phyloP scores from a whole-genome alignment of 257 asterid genomes.

The Capsicum chinense region DNA sequence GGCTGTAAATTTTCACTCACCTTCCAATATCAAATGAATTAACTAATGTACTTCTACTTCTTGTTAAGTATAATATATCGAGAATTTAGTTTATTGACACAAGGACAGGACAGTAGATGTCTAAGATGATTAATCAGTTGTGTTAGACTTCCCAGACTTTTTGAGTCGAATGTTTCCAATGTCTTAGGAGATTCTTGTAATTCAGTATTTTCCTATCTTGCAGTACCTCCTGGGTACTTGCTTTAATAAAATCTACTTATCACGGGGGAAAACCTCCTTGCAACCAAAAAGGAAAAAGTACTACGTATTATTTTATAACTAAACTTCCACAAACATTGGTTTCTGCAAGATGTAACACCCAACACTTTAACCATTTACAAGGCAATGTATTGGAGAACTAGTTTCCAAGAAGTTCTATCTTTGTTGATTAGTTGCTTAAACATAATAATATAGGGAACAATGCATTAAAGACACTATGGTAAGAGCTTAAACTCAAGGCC shows the following conservation, averaged over 20 bases:
- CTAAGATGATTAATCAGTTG: too few relatives aligned
- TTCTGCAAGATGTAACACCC: not conserved
- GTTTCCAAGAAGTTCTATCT: not conserved
- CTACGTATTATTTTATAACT: not conserved
- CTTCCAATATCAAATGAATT: not conserved
- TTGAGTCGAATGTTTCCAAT: too few relatives aligned
- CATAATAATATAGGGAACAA: not conserved
- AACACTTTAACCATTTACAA: not conserved
- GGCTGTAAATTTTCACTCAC: not conserved
- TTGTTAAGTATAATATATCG: too few relatives aligned
- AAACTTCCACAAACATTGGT: not conserved
- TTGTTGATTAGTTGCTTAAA: not conserved
- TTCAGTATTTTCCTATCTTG: too few relatives aligned
- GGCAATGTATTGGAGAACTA: not conserved
- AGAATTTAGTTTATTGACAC: too few relatives aligned
- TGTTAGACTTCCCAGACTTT: too few relatives aligned
- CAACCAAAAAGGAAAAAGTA: not conserved
- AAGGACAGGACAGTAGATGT: too few relatives aligned
- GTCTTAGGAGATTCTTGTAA: too few relatives aligned
- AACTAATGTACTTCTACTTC: not conserved
- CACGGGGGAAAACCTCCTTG: too few relatives aligned
- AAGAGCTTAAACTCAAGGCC: not conserved
- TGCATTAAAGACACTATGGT: not conserved
- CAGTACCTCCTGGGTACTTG: too few relatives aligned
- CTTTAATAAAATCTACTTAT: too few relatives aligned